Evolutionary conservation across 2,329 filamentous ascomycete genomes (phyloP).

Genomic region (Colletotrichum plurivorum): DNA sequence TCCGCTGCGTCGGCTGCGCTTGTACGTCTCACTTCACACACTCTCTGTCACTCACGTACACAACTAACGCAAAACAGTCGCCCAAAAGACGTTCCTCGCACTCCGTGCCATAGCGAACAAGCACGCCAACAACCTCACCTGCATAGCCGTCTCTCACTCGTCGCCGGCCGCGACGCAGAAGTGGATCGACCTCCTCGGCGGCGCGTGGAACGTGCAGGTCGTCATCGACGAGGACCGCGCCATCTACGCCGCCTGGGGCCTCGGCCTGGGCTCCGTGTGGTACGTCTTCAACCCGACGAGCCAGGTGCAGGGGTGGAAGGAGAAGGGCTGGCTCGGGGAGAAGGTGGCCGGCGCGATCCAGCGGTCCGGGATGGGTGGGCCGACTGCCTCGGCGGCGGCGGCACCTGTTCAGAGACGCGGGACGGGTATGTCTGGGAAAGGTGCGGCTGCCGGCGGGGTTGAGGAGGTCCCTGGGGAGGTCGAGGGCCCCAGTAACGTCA

Average conservation of each 20-base stretch:
- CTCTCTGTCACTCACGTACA: constrained; percentile 3
- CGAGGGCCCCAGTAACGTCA: constrained; percentile 58
- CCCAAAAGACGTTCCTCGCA: constrained; percentile 69
- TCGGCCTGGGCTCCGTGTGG: constrained; percentile 66
- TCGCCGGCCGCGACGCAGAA: constrained; percentile 68
- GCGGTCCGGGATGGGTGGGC: constrained; percentile 35
- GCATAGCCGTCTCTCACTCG: constrained; percentile 73
- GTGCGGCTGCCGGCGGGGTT: constrained; percentile 4
- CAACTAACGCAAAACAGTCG: constrained; percentile 56
- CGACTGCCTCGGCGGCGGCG: constrained; percentile 8
- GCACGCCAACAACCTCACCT: constrained; percentile 63
- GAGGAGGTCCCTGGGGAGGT: constrained; percentile 48
- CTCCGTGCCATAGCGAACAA: constrained; percentile 69
- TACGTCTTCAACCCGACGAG: constrained; percentile 68
- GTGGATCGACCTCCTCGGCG: constrained; percentile 71
- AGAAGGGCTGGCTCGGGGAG: constrained; percentile 68
- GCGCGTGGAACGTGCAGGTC: constrained; percentile 69
- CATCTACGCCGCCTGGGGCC: constrained; percentile 72
- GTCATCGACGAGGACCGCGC: constrained; percentile 70
- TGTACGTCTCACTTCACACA: constrained; percentile 56
- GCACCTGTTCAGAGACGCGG: constrained; percentile 32
- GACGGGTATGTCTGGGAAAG: background rate
- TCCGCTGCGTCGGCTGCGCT: constrained; percentile 69
- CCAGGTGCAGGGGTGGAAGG: constrained; percentile 66
- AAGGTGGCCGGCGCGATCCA: constrained; percentile 64